Conservation (phyloP, 2,329 filamentous ascomycete species). For the Colletotrichum sp. region DNA sequence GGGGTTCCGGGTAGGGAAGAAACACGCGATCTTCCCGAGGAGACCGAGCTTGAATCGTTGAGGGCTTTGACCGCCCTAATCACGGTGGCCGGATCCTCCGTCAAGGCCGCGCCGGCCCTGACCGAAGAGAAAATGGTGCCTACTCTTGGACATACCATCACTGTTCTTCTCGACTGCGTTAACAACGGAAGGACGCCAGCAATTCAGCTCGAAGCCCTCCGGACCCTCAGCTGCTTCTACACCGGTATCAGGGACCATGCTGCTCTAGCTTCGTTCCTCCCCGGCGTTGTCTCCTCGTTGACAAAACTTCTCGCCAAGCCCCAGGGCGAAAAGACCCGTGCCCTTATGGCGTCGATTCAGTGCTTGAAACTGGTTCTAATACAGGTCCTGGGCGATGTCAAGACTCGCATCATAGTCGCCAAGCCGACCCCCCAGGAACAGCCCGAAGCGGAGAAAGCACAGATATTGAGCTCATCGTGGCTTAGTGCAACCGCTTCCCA, state of each 20-base stretch:
- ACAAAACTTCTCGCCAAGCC: slow-evolving; percentile 77
- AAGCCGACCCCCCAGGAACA: slow-evolving; percentile 24
- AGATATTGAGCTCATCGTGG: slow-evolving; percentile 65
- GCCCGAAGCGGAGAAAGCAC: slow-evolving; percentile 32
- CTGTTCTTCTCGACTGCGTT: slow-evolving; percentile 78
- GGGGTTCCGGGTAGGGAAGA: slow-evolving; percentile 66
- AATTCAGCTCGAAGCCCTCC: slow-evolving; percentile 75
- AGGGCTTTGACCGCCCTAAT: slow-evolving; percentile 73
- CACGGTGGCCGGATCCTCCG: slow-evolving; percentile 57
- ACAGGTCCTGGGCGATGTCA: slow-evolving; percentile 63
- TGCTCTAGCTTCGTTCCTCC: slow-evolving; percentile 84
- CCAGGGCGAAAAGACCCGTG: slow-evolving; percentile 57
- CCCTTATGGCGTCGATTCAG: slow-evolving; percentile 68
- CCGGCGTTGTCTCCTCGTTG: slow-evolving; percentile 83
- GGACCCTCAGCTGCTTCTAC: slow-evolving; percentile 67
- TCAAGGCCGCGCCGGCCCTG: slow-evolving; percentile 53
- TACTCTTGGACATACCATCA: slow-evolving; percentile 81
- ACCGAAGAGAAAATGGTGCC: slow-evolving; percentile 70
- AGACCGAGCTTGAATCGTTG: slow-evolving; percentile 76
- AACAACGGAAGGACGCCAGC: slow-evolving; percentile 65
- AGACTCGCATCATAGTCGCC: slow-evolving; percentile 51
- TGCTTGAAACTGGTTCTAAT: slow-evolving; percentile 61
- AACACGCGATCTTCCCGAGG: slow-evolving; percentile 64
- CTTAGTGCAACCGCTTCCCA: slow-evolving; percentile 80
- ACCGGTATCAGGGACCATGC: slow-evolving; percentile 71